Percentiles rank a stretch among this genome's conserved stretches.
phyloP scores from a whole-genome alignment of 2,329 filamentous ascomycete species.

The Fusarium concolor region DNA sequence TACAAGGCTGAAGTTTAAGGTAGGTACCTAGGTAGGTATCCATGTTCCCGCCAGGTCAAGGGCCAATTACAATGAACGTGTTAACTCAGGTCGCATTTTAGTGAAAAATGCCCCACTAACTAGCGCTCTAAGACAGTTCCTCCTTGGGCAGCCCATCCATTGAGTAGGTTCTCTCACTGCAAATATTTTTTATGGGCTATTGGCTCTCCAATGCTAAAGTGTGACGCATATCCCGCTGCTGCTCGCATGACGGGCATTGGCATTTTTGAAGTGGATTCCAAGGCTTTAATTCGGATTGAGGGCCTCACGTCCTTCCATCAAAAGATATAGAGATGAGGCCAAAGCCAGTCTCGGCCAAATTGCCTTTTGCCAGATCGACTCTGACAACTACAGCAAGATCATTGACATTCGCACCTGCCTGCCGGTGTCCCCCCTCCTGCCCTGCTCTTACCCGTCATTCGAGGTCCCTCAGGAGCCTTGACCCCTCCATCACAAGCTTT shows the following conservation, averaged over 20 bases:
- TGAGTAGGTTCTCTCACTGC: background rate
- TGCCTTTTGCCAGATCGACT: constrained; percentile 36
- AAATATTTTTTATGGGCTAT: constrained; percentile 29
- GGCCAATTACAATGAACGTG: constrained; percentile 1
- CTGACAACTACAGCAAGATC: constrained; percentile 32
- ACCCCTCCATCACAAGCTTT: constrained; percentile 41
- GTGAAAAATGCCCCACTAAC: too few relatives aligned
- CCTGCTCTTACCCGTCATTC: constrained; percentile 2
- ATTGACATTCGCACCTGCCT: constrained; percentile 5
- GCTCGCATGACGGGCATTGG: constrained; percentile 31
- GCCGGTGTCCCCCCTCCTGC: constrained; percentile 16
- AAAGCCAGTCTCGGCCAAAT: constrained; percentile 41
- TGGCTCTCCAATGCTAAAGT: constrained; percentile 13
- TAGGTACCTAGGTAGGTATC: too few relatives aligned
- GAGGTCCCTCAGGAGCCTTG: constrained; percentile 17
- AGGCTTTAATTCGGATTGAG: constrained; percentile 24
- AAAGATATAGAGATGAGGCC: constrained; percentile 42
- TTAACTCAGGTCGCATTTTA: constrained; percentile 1
- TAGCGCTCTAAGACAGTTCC: too few relatives aligned
- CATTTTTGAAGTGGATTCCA: constrained; percentile 33
- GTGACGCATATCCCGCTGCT: constrained; percentile 32
- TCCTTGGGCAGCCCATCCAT: background rate
- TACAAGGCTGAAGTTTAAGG: too few relatives aligned
- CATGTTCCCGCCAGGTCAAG: background rate
- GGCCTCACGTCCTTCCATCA: constrained; percentile 34